Evolutionary conservation across 176 grass and related monocot genomes (phyloP).

Genomic region (Poa pratensis): DNA sequence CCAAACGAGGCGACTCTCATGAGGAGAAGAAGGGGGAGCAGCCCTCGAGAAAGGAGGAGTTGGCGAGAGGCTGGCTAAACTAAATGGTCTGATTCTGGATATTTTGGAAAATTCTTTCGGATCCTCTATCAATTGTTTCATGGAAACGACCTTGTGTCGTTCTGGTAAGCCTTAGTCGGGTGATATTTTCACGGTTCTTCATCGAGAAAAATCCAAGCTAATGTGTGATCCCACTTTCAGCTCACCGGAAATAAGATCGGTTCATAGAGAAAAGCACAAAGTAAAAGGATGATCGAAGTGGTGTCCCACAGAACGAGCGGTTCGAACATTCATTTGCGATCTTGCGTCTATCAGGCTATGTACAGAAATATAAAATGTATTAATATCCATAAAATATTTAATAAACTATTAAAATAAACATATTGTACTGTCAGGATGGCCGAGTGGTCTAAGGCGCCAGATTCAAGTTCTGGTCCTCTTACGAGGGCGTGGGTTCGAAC

Average conservation of each 20-base stretch:
- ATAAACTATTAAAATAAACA: neutral
- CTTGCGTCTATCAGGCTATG: neutral
- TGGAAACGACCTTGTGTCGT: neutral
- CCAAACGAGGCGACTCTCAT: too few relatives aligned
- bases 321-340: neutral
- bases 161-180: too few relatives aligned
- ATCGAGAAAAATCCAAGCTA: neutral
- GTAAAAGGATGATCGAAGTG: neutral
- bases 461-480: slow-evolving; percentile 99
- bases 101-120: slow-evolving; percentile 34
- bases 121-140: too few relatives aligned
- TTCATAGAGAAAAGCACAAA: neutral
- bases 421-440: slow-evolving; percentile 77
- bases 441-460: slow-evolving; percentile 99
- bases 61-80: too few relatives aligned
- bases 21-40: too few relatives aligned
- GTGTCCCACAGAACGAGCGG: neutral
- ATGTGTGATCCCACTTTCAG: neutral
- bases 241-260: neutral
- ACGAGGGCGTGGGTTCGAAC: slow-evolving; percentile 87
- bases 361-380: neutral
- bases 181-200: too few relatives aligned
- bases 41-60: too few relatives aligned
- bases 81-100: neutral
- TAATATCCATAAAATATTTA: neutral